Conservation (phyloP, 2,329 filamentous ascomycete species). For the Neonectria neomacrospora region DNA sequence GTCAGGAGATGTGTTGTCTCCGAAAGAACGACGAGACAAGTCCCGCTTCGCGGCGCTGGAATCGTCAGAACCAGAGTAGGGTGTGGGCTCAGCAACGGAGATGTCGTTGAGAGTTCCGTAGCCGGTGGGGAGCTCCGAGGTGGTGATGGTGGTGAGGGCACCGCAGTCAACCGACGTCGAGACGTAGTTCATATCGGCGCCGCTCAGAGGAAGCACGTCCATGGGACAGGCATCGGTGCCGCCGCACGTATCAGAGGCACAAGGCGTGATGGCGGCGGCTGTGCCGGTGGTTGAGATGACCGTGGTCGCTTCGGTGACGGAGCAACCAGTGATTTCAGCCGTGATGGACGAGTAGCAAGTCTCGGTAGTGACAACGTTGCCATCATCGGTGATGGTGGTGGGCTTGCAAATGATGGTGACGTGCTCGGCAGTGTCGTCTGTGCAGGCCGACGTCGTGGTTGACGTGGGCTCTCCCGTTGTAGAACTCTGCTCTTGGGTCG, state of each 20-base stretch:
- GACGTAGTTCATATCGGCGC: constrained; percentile 15
- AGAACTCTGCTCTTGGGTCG: constrained; percentile 25
- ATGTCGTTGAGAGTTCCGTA: constrained; percentile 11
- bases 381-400: constrained; percentile 16
- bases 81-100: constrained; percentile 18
- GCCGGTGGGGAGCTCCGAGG: constrained; percentile 21
- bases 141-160: constrained; percentile 26
- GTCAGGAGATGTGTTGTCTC: constrained; percentile 24
- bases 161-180: constrained; percentile 22
- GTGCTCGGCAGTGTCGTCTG: constrained; percentile 26
- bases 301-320: constrained; percentile 30
- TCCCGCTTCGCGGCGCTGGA: constrained; percentile 1
- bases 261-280: constrained; percentile 5
- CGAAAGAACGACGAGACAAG: constrained; percentile 15
- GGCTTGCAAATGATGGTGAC: constrained; percentile 29
- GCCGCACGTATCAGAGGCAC: constrained; percentile 29
- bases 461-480: constrained; percentile 22
- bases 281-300: constrained; percentile 24
- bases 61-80: constrained; percentile 1
- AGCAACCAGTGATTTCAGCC: constrained; percentile 20
- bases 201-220: constrained; percentile 15
- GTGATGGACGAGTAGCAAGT: constrained; percentile 26
- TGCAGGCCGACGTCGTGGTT: constrained; percentile 26
- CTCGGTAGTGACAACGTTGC: constrained; percentile 11
- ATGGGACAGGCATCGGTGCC: constrained; percentile 27